These are phyloP conservation scores for Cetradonia linearis DNA, from an alignment of 495 filamentous ascomycete species.

Conservation along the genomic window DNA sequence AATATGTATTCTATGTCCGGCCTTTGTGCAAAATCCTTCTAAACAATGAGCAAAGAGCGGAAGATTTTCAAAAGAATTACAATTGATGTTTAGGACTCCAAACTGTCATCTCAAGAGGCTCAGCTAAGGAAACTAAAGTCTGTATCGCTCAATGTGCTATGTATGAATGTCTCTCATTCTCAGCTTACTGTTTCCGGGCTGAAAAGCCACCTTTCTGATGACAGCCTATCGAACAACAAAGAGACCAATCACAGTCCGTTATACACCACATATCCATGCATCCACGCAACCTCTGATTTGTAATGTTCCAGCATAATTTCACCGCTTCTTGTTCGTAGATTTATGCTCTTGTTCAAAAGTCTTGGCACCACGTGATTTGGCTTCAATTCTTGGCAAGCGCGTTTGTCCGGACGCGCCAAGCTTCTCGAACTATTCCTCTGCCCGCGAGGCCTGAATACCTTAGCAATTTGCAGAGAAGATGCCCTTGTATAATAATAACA, in stretches of 20 bases:
- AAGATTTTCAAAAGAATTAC: background rate
- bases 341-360: background rate
- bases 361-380: constrained; percentile 11
- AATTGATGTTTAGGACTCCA: background rate
- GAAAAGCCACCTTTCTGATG: constrained; percentile 5
- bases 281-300: too few relatives aligned
- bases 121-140: background rate
- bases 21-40: background rate
- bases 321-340: background rate
- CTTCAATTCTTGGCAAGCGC: constrained; percentile 4
- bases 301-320: background rate
- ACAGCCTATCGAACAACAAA: background rate
- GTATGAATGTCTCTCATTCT: background rate
- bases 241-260: background rate
- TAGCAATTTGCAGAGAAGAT: constrained; percentile 22
- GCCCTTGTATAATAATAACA: constrained; percentile 23
- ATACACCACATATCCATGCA: background rate
- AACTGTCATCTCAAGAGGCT: background rate
- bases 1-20: constrained; percentile 5
- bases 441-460: background rate
- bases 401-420: background rate
- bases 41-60: background rate
- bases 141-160: background rate
- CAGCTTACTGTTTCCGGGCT: constrained; percentile 5
- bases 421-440: background rate